Base-by-base conservation (phyloP, 2,329 filamentous ascomycete genomes). In the Ramularia endophylla region DNA sequence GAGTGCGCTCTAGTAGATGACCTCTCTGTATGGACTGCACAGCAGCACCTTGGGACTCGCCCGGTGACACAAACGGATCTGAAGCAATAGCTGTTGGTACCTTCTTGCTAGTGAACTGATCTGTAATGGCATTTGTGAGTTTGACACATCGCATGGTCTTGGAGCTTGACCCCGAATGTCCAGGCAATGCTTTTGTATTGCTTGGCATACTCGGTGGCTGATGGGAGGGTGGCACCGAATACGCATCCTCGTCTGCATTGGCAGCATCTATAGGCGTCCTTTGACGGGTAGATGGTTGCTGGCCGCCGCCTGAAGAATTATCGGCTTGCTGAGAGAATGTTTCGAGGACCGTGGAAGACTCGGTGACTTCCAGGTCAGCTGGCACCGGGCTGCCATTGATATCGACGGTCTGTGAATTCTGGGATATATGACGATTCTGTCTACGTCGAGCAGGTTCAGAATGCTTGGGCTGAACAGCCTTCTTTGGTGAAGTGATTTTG, bases 141-240 rank as follows among this genome's bases (percentile, higher is more conserved):
- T 46, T 41, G 19, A 47, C 43, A 8, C 28, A 38, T 55, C 55
- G 62, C 49, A 64, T 65, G 40, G 48, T 60, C 45, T 58, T 74
- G 50, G 66, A 68, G 4, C 60, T 59, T 32, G 59, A 61, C 28
- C 54, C 50, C 18, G 66, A 66, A 15, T 63, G 68, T 55, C 48
- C 66, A 61, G 56, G 70, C 52, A 57, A 54, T 51, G 44, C 66
- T 59, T 57, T 72, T 29, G 53, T 62, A 38, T 69, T 69, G 51
- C 65, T 68, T 1, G 65, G 67, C 8, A 67, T 28, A 11, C 36
- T 20, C 17, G 50, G 32, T 20, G 43, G 36, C 29, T 44, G 47
- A 27, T 49, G 41, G 6, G 43, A 46, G 9, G 41, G 44, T 19
- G 40, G 49, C 19, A 36, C 39, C 12, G 16, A 20, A 18, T 38